Conservation (phyloP, 2,329 filamentous ascomycete species). For the Pyrenochaeta sp. region DNA sequence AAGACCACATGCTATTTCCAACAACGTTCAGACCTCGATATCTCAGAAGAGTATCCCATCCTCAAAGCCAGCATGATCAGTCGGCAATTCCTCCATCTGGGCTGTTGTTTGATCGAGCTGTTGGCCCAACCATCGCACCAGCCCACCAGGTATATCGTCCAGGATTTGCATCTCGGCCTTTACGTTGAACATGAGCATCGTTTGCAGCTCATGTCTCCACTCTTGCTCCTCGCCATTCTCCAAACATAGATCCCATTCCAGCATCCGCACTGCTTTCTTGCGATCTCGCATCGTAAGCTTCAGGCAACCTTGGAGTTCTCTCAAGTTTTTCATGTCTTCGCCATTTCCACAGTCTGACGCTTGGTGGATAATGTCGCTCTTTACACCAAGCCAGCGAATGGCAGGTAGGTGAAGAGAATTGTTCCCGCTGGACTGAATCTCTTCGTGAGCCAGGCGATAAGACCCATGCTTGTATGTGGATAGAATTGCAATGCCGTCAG, state of each 20-base stretch:
- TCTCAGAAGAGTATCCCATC: slow-evolving; percentile 38
- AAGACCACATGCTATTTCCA: not conserved
- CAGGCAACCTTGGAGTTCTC: slow-evolving; percentile 53
- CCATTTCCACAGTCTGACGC: slow-evolving; percentile 18
- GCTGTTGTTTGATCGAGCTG: slow-evolving; percentile 21
- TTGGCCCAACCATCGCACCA: slow-evolving; percentile 39
- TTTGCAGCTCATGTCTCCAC: slow-evolving; percentile 67
- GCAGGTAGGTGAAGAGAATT: slow-evolving; percentile 51
- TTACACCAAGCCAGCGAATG: slow-evolving; percentile 72
- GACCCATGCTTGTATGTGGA: slow-evolving; percentile 77
- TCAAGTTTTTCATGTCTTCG: slow-evolving; percentile 12
- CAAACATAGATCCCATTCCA: slow-evolving; percentile 53
- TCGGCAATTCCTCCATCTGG: slow-evolving; percentile 6
- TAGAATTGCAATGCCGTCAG: slow-evolving; percentile 76
- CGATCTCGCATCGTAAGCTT: slow-evolving; percentile 65
- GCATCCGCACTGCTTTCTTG: slow-evolving; percentile 61
- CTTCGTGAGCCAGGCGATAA: slow-evolving; percentile 67
- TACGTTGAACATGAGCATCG: slow-evolving; percentile 75
- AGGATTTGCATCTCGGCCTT: slow-evolving; percentile 82
- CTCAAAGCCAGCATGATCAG: slow-evolving; percentile 19
- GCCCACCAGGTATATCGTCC: slow-evolving; percentile 52
- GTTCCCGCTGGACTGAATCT: slow-evolving; percentile 49
- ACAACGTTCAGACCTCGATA: too few species aligned
- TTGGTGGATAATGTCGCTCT: slow-evolving; percentile 39
- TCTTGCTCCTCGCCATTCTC: slow-evolving; percentile 46